A percentile compares a stretch with the other conserved stretches of the same genome.
These are phyloP conservation scores for Aethionema arabicum DNA, from an alignment of 345 rosid species.

Conservation along the genomic window DNA sequence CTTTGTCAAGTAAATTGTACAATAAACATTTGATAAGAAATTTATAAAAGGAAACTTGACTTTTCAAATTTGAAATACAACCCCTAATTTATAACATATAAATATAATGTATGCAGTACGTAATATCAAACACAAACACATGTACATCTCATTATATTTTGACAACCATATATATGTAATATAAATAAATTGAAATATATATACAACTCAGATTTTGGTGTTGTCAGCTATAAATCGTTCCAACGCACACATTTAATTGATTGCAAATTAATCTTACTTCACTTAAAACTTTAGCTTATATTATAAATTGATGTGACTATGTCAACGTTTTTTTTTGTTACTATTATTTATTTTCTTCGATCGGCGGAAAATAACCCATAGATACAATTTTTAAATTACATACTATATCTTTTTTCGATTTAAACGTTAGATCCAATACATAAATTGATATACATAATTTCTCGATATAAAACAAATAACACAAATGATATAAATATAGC, in stretches of 20 bases:
- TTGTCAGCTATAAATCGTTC: constrained; percentile 11
- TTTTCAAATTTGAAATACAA: constrained; percentile 7
- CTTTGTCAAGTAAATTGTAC: too few relatives aligned
- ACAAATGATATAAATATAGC: too few relatives aligned
- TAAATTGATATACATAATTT: too few relatives aligned
- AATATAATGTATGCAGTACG: constrained; percentile 8
- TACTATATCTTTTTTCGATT: too few relatives aligned
- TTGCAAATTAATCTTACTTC: constrained; percentile 20
- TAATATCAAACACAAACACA: constrained; percentile 9
- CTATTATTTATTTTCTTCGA: not conserved
- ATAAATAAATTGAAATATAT: not conserved
- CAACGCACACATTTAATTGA: not conserved
- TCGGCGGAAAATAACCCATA: too few relatives aligned
- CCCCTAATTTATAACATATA: not conserved
- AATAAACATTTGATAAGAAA: too few relatives aligned
- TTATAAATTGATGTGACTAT: too few relatives aligned
- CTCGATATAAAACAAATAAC: too few relatives aligned
- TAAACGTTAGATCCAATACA: too few relatives aligned
- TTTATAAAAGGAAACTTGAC: not conserved
- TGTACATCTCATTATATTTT: not conserved
- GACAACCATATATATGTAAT: too few relatives aligned
- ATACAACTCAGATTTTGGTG: constrained; percentile 15
- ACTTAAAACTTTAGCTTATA: constrained; percentile 15
- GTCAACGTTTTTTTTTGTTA: not conserved
- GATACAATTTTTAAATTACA: too few relatives aligned